Base-by-base conservation (phyloP, 2,329 filamentous ascomycete genomes). In the Beauveria sp. region DNA sequence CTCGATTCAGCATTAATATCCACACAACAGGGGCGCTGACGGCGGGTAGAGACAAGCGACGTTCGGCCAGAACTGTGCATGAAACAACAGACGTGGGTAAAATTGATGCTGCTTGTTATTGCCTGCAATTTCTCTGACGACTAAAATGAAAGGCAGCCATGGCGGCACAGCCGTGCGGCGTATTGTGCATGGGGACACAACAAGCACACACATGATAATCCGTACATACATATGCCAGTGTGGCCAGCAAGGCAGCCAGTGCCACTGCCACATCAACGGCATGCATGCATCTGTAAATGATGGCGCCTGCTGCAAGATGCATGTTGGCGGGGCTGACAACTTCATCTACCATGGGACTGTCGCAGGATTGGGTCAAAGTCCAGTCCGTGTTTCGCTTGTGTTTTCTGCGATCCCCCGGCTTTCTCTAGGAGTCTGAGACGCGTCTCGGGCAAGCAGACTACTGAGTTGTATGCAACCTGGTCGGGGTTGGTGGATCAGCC, bases 341-440 rank as follows among this genome's bases (percentile, higher is more conserved):
- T 38, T 38, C 45, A 26, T 24, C 20, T 14, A 34, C 34, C 57
- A 30, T 52, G 46, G 57, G 34, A 26, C 46, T 59, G 57, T 59
- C 34, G 34, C 57, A 59, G 57, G 47, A 59, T n/a, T 59, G 47
- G 47, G 46, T 26, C 26, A 40, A 51, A 45, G 38, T 51, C 57
- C 57, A 50, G 57, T 38, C 45, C 38, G 57, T 59, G 57, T 59
- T 59, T 59, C 57, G 57, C 47, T 20, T 58, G n/a, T 45, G 34
- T 58, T 40, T 43, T 47, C 7, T 38, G 43, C 28, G 54, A 38
- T 49, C n/a, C 43, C 43, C 54, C 43, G 18, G 28, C 24, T 22
- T 22, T 58, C 14, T 24, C 45, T 30, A n/a, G 28, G 12, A 20
- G 42, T 24, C 24, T 26, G 45, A 53, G 51, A 58, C 45, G 46